Evolutionary conservation across 768 basidiomycete species (phyloP).

Genomic region (Rubroboletus pulcherrimus): DNA sequence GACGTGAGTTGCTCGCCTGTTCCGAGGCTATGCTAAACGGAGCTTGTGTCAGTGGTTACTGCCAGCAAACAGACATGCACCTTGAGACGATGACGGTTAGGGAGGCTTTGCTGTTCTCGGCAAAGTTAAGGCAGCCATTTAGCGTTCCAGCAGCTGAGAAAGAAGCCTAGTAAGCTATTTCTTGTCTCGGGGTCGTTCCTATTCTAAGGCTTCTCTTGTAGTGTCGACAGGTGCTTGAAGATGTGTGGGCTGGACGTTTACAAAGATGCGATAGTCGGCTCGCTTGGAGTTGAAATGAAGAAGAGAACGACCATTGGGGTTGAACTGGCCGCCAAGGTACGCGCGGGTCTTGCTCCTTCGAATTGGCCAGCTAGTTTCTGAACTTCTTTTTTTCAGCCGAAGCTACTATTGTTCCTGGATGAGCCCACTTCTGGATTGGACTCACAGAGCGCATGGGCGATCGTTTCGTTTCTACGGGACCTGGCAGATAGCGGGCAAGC

Average conservation of each 20-base stretch:
- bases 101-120: slow-evolving; percentile 78
- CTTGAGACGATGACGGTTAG: slow-evolving; percentile 70
- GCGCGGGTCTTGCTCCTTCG: not conserved
- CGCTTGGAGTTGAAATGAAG: slow-evolving; percentile 64
- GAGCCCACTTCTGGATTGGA: slow-evolving; percentile 89
- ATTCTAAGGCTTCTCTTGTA: slow-evolving; percentile 14
- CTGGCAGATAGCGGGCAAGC: slow-evolving; percentile 82
- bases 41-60: slow-evolving; percentile 58
- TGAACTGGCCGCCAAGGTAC: slow-evolving; percentile 74
- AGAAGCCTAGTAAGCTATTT: slow-evolving; percentile 61
- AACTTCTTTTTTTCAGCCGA: slow-evolving; percentile 43
- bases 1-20: slow-evolving; percentile 34
- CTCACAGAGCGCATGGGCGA: slow-evolving; percentile 84
- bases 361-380: not conserved
- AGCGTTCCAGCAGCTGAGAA: slow-evolving; percentile 67
- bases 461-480: slow-evolving; percentile 67
- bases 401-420: slow-evolving; percentile 79
- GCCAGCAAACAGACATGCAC: slow-evolving; percentile 84
- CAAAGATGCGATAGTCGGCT: slow-evolving; percentile 66
- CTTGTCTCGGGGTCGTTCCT: not conserved
- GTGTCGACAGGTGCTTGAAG: slow-evolving; percentile 52
- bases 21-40: not conserved
- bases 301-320: slow-evolving; percentile 87
- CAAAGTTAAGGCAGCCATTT: slow-evolving; percentile 70
- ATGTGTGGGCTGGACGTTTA: slow-evolving; percentile 63